These are phyloP conservation scores for Suillus decipiens DNA, from an alignment of 768 basidiomycete genomes.

Conservation along the genomic window DNA sequence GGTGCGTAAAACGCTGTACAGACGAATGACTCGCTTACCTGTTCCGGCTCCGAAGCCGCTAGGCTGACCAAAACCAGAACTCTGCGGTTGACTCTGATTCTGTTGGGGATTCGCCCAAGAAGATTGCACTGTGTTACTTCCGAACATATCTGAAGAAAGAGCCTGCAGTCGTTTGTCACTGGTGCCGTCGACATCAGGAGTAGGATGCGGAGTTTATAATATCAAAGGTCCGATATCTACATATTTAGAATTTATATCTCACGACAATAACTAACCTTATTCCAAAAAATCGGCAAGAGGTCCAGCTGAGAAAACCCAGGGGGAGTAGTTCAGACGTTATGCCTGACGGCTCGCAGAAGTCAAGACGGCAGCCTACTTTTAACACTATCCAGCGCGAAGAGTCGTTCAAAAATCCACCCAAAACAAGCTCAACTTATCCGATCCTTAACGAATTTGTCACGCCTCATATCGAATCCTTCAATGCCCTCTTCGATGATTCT, in stretches of 20 bases:
- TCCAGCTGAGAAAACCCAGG: constrained; percentile 3
- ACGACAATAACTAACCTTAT: constrained; percentile 19
- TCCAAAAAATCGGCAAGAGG: constrained; percentile 17
- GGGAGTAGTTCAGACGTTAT: constrained; percentile 33
- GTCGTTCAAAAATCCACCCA: constrained; percentile 74
- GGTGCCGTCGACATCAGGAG: constrained; percentile 19
- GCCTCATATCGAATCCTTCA: constrained; percentile 96
- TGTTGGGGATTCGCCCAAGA: constrained; percentile 71
- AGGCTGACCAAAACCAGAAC: constrained; percentile 71
- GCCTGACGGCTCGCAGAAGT: constrained; percentile 48
- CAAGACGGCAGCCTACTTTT: constrained; percentile 59
- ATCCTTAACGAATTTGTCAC: constrained; percentile 91
- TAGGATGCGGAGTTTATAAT: constrained; percentile 21
- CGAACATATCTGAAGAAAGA: constrained; percentile 56
- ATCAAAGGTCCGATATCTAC: constrained; percentile 21
- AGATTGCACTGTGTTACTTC: constrained; percentile 49
- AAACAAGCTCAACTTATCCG: constrained; percentile 65
- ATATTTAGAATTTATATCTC: constrained; percentile 27
- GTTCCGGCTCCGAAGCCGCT: constrained; percentile 60
- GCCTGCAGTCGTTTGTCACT: constrained; percentile 26
- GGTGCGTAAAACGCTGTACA: constrained; percentile 26
- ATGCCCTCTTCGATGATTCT: constrained; percentile 92
- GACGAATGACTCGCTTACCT: constrained; percentile 38
- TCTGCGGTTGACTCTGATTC: constrained; percentile 62
- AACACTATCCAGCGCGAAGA: constrained; percentile 81